Evolutionary conservation across 2,329 filamentous ascomycete species (phyloP), one percentile per base, ranked within the genome.

Genomic region (Pseudogymnoascus sp.): DNA sequence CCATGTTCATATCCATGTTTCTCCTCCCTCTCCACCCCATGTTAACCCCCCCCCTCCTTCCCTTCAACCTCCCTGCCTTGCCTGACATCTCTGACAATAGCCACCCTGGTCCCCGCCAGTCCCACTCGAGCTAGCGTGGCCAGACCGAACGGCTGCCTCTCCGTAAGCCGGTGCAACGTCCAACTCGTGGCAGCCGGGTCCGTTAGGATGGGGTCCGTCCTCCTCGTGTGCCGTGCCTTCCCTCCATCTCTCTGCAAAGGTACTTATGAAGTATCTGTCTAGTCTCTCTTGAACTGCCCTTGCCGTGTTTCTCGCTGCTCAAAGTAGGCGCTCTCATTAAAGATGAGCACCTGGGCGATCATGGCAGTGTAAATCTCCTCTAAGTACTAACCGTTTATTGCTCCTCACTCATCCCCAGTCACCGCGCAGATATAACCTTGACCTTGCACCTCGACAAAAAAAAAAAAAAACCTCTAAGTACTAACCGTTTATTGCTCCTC

Each of bases 101-200:
- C 28, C 3, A 3, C 28, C n/a, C n/a, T n/a, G 7, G 3, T n/a
- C 39, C 12, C 19, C 39, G 2, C 39, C 26, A 45, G 12, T 23
- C 39, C 39, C 12, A 19, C 18, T 26, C 39, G 13, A 45, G 39
- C 39, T 45, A 45, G 39, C 21, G 12, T n/a, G 39, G 13, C 39
- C 15, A 45, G 39, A 45, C 39, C 21, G 39, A 45, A 45, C 39
- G 21, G 21, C 15, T 39, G 21, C 13, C 12, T 15, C 39, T 45
- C 39, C 39, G 39, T 45, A 45, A 45, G 39, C 39, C 21, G 39
- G 21, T 45, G 39, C 21, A 45, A 45, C 39, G 39, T 45, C 39
- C 21, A 26, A 26, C 39, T 45, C 39, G 39, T 45, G 39, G 39
- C 39, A 45, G 39, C 39, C 39, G 39, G 39, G 39, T 45, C 39